A percentile compares a stretch with the other conserved stretches of the same genome.
phyloP scores from a whole-genome alignment of 1,139 yeast genomes.

The Nakaseomyces bracarensis region DNA sequence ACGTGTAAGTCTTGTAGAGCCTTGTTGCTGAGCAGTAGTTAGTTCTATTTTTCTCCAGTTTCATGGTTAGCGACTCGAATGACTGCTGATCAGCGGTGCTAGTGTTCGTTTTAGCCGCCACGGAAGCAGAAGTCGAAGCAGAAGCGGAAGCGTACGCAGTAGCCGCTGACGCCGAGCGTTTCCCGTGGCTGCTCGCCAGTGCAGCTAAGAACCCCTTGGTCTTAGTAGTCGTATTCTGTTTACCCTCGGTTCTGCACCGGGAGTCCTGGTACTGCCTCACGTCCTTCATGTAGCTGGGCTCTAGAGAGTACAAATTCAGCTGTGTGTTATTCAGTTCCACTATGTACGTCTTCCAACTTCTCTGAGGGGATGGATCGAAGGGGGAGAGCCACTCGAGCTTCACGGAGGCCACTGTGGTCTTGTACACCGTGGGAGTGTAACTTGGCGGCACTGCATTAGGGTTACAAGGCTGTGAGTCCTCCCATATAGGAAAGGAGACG shows the following conservation, averaged over 20 bases:
- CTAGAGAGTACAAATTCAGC: conserved; percentile 44
- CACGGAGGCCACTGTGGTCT: conserved; percentile 43
- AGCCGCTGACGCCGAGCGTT: too few species aligned
- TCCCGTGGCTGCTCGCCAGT: background rate
- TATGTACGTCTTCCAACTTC: conserved; percentile 57
- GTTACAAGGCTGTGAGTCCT: conserved; percentile 21
- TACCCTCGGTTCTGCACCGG: too few species aligned
- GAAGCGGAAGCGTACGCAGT: too few species aligned
- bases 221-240: too few species aligned
- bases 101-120: background rate
- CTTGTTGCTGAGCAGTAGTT: conserved; percentile 31
- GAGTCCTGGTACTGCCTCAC: background rate
- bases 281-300: background rate
- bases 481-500: conserved; percentile 40
- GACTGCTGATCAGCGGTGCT: background rate
- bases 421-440: conserved; percentile 50
- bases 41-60: conserved; percentile 25
- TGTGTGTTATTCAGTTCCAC: conserved; percentile 71
- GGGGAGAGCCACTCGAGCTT: conserved; percentile 62
- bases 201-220: too few species aligned
- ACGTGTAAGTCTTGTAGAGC: conserved; percentile 49
- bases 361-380: conserved; percentile 48
- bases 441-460: conserved; percentile 38
- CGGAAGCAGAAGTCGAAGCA: too few species aligned
- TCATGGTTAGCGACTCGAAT: conserved; percentile 29